These are phyloP conservation scores for Hypoxylon fragiforme DNA, from an alignment of 495 filamentous ascomycete genomes.

Conservation along the genomic window DNA sequence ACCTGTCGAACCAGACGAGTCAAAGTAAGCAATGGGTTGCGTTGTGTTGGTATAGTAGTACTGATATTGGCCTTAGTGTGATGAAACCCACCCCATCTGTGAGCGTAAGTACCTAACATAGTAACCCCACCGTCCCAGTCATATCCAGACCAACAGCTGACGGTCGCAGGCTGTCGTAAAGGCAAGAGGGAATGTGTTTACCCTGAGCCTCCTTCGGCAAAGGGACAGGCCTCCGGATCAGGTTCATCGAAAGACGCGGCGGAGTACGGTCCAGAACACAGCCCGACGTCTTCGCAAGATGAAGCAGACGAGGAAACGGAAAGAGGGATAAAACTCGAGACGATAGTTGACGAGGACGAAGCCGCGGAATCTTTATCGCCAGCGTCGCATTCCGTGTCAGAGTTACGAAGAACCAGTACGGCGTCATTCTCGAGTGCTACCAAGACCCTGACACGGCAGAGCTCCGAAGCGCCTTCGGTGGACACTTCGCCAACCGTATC, in stretches of 20 bases:
- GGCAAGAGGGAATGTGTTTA: constrained; percentile 83
- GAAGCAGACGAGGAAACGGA: constrained; percentile 58
- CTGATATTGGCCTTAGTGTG: constrained; percentile 60
- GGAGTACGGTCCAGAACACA: constrained; percentile 54
- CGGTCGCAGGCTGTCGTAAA: constrained; percentile 72
- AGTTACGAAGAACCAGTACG: constrained; percentile 49
- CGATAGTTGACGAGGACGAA: constrained; percentile 69
- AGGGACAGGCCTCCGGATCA: constrained; percentile 47
- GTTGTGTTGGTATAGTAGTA: neutral
- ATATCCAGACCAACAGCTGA: constrained; percentile 9
- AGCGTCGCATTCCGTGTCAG: constrained; percentile 40
- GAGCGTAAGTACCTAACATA: constrained; percentile 75
- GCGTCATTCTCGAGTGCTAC: constrained; percentile 44
- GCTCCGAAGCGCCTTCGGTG: constrained; percentile 56
- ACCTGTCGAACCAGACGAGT: constrained; percentile 89
- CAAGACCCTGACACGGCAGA: constrained; percentile 41
- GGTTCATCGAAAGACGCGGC: constrained; percentile 50
- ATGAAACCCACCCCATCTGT: constrained; percentile 83
- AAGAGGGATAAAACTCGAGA: constrained; percentile 54
- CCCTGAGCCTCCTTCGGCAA: constrained; percentile 64
- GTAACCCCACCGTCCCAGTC: neutral
- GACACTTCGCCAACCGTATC: constrained; percentile 55
- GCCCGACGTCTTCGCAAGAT: constrained; percentile 56
- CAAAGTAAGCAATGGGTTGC: constrained; percentile 62
- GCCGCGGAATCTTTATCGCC: constrained; percentile 42